These are phyloP conservation scores for Quercus berberidifolia DNA, from an alignment of 306 rosid genomes.

Conservation along the genomic window DNA sequence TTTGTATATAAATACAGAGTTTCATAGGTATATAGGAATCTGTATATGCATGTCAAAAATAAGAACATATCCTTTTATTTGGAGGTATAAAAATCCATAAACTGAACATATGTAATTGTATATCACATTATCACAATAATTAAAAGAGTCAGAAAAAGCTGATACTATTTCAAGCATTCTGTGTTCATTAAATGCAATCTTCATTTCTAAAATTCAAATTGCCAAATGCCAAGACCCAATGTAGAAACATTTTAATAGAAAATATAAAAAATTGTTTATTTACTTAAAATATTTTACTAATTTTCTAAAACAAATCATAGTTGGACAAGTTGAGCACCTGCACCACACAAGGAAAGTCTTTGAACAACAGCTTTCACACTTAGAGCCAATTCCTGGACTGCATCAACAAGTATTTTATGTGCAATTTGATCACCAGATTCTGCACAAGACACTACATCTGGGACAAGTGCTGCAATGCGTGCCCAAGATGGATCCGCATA, in stretches of 20 bases:
- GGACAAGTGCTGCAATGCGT: conserved; percentile 94
- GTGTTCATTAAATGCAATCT: neutral
- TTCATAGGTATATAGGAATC: neutral
- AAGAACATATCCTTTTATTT: neutral
- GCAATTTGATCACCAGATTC: conserved; percentile 87
- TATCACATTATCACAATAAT: neutral
- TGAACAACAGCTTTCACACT: conserved; percentile 91
- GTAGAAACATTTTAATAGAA: neutral
- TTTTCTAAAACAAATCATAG: neutral
- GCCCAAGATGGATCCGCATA: conserved; percentile 97
- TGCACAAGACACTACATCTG: conserved; percentile 79
- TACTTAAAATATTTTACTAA: neutral
- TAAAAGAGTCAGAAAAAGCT: neutral
- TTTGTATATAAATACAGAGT: neutral
- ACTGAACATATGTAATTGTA: neutral
- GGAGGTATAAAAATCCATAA: neutral
- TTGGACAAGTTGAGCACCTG: conserved; percentile 43
- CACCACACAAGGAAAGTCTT: conserved; percentile 77
- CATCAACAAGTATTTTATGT: conserved; percentile 62
- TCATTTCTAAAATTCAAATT: neutral
- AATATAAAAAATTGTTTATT: neutral
- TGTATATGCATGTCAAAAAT: neutral
- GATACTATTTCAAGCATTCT: neutral
- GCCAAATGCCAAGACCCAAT: neutral
- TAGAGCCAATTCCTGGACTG: conserved; percentile 77